Base-by-base conservation (phyloP, 257 asterid genomes). In the Scutellaria galericulata region DNA sequence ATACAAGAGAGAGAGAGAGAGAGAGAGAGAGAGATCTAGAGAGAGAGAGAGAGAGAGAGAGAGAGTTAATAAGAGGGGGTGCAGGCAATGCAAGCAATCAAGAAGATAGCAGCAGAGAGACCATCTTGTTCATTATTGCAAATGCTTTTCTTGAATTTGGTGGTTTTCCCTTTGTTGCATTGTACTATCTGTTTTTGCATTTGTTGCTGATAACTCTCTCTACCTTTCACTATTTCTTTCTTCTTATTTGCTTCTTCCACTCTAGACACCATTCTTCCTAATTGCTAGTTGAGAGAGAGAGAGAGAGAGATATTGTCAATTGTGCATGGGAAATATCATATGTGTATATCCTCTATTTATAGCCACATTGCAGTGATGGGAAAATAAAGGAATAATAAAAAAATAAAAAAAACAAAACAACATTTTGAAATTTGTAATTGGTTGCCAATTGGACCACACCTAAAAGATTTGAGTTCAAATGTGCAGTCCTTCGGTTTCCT, bases 61-160 rank as follows among this genome's bases (percentile, higher is more conserved):
- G 7, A 13, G 13, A 8, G 13, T 27, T 40, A 75, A 22, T 47
- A 5, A 14, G 81, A 66, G 13, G 90, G 84, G 3, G 84, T 71
- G 82, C 87, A 87, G 64, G 92, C 95, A 68, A 90, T 77, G 71
- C 95, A 90, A 77, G 96, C 96, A 0, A 90, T 85, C 63, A 88
- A 79, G 40, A 90, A 74, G 71, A 90, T 86, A 59, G 95, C 90
- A 62, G 90, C 83, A 77, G 96, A 90, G 77, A 83, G 68, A 35
- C 90, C 96, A 80, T 90, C 96, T 79, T 87, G 86, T 78, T 90
- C 86, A 51, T 81, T 79, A 83, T 61, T 81, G n/a, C 88, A 86
- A 4, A 72, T 79, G 80, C 95, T 88, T 76, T 91, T 86, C 84
- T 90, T 90, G 85, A 90, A 90, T 81, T 86, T 88, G 60, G 64